A percentile compares a stretch with the other conserved stretches of the same genome.
These are phyloP conservation scores for Peronospora belbahrii DNA, from an alignment of 352 stramenopile genomes.

Conservation along the genomic window DNA sequence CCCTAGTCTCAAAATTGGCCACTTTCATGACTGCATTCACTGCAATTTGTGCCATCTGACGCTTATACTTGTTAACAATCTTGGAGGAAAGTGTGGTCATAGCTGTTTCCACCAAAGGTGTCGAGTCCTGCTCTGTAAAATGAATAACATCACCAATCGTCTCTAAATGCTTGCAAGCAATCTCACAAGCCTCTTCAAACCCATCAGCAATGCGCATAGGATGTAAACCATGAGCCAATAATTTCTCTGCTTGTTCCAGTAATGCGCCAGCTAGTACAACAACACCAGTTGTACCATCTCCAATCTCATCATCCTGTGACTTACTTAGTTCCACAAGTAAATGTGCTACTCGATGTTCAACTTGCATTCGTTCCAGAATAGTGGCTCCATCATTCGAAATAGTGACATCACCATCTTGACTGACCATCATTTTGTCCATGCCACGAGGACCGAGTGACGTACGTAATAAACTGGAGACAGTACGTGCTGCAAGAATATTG, in stretches of 20 bases:
- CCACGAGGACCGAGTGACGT: conserved; percentile 97
- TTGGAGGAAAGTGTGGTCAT: conserved; percentile 99
- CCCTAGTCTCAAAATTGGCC: conserved; percentile 95
- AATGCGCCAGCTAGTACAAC: conserved; percentile 97
- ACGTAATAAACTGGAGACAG: conserved; percentile 94
- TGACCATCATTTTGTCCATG: conserved; percentile 99
- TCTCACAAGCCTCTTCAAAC: conserved; percentile 96
- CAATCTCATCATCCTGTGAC: conserved; percentile 99
- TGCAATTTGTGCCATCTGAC: conserved; percentile 98
- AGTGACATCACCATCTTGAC: conserved; percentile 97
- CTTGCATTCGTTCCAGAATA: conserved; percentile 99
- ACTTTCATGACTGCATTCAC: conserved; percentile 97
- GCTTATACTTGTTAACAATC: conserved; percentile 98
- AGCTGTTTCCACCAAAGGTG: conserved; percentile 93
- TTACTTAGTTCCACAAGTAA: conserved; percentile 98
- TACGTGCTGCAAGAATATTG: conserved; percentile 97
- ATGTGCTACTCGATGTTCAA: conserved; percentile 97
- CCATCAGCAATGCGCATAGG: conserved; percentile 97
- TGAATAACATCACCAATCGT: conserved; percentile 93
- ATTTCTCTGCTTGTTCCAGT: conserved; percentile 95
- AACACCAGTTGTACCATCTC: conserved; percentile 99
- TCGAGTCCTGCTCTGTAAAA: conserved; percentile 92
- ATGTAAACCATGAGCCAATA: conserved; percentile 95
- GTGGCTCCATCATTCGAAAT: conserved; percentile 99
- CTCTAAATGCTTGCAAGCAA: conserved; percentile 93